phyloP scores from a whole-genome alignment of 345 rosid genomes.

The Linum usitatissimum region DNA sequence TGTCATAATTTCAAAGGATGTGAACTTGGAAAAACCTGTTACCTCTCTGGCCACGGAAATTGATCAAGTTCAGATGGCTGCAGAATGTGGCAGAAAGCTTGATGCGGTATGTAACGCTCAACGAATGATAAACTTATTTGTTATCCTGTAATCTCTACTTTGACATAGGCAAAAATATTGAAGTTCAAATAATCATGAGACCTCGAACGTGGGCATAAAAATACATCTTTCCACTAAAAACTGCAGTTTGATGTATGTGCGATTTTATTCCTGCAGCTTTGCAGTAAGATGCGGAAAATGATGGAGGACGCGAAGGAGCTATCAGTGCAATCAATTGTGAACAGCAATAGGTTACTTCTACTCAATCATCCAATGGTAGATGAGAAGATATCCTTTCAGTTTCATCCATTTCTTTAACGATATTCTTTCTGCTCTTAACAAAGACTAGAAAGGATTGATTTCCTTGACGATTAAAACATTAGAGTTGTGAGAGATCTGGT shows the following conservation, averaged over 20 bases:
- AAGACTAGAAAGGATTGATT: constrained; percentile 3
- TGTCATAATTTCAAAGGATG: constrained; percentile 22
- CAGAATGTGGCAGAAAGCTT: constrained; percentile 68
- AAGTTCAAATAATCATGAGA: not conserved
- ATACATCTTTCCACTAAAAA: not conserved
- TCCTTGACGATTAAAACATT: constrained; percentile 59
- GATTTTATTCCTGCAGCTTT: constrained; percentile 39
- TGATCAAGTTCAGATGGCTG: constrained; percentile 58
- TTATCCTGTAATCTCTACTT: not conserved
- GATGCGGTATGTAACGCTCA: constrained; percentile 50
- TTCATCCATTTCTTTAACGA: not conserved
- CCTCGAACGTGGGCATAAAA: not conserved
- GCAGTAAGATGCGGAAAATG: constrained; percentile 72
- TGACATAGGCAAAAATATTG: not conserved
- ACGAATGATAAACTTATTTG: not conserved
- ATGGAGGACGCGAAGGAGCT: constrained; percentile 78
- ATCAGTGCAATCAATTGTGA: constrained; percentile 71
- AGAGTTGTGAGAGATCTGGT: constrained; percentile 50
- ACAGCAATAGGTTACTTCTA: constrained; percentile 64
- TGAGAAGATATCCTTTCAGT: constrained; percentile 73
- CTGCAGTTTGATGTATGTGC: not conserved
- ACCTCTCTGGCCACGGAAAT: constrained; percentile 29
- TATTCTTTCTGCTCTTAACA: not conserved
- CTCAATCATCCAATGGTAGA: constrained; percentile 74
- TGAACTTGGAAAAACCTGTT: constrained; percentile 32